These are phyloP conservation scores for Tardiomyces blankii DNA, from an alignment of 1,139 yeast species.

Conservation along the genomic window DNA sequence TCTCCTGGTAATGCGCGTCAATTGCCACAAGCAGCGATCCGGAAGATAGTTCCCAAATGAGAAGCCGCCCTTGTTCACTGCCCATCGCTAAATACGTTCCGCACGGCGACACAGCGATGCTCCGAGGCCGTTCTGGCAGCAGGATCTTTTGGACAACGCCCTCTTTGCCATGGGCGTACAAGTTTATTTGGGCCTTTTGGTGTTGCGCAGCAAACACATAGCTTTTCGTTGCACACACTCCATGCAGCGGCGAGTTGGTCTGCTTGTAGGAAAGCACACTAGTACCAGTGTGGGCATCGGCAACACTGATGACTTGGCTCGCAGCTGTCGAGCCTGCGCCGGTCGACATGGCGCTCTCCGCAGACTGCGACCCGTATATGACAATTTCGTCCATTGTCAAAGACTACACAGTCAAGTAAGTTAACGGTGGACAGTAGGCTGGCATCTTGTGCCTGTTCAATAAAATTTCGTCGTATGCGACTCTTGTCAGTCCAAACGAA, in stretches of 20 bases:
- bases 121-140: constrained; percentile 65
- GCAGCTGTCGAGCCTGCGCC: not conserved
- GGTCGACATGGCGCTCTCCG: not conserved
- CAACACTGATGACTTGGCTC: constrained; percentile 10
- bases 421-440: not conserved
- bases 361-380: constrained; percentile 15
- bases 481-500: not conserved
- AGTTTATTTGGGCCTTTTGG: constrained; percentile 62
- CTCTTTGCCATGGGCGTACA: constrained; percentile 70
- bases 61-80: constrained; percentile 58
- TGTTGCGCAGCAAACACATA: constrained; percentile 51
- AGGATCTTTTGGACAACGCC: constrained; percentile 76
- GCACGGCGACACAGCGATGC: constrained; percentile 42
- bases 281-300: constrained; percentile 17
- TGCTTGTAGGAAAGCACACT: constrained; percentile 17
- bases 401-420: too few relatives aligned
- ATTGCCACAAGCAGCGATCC: constrained; percentile 64
- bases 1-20: constrained; percentile 78
- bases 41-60: constrained; percentile 77
- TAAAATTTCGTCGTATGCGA: not conserved
- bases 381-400: constrained; percentile 18
- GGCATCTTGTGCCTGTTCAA: not conserved
- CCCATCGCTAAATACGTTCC: constrained; percentile 55
- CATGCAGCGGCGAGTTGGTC: constrained; percentile 31
- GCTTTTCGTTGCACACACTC: constrained; percentile 37